Conservation (phyloP, 2,329 filamentous ascomycete species). For the Eurotiales sp. region DNA sequence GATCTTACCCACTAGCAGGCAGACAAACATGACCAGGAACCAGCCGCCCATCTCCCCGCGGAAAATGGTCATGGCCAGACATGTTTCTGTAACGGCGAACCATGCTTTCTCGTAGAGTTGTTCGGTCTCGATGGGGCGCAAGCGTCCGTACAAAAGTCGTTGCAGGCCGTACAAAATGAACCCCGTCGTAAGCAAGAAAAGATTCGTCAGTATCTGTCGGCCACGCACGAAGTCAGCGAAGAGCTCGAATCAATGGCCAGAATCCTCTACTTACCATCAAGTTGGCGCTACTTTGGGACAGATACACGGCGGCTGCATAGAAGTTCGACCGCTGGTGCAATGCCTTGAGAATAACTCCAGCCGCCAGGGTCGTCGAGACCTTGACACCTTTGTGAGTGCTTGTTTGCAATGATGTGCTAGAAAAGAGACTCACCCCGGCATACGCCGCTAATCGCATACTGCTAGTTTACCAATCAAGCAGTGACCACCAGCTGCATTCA, state of each 20-base stretch:
- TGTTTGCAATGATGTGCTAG: conserved; percentile 2
- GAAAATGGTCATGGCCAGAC: conserved; percentile 97
- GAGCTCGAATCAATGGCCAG: not conserved
- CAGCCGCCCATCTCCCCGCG: conserved; percentile 89
- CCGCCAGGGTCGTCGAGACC: conserved; percentile 80
- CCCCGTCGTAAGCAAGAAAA: conserved; percentile 76
- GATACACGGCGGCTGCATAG: conserved; percentile 95
- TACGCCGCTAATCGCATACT: conserved; percentile 50
- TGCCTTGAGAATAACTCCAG: conserved; percentile 78
- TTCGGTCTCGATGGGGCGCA: conserved; percentile 92
- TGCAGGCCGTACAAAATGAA: conserved; percentile 83
- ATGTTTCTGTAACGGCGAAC: conserved; percentile 97
- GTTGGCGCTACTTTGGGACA: conserved; percentile 93
- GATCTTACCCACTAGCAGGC: conserved; percentile 86
- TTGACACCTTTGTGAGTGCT: conserved; percentile 31
- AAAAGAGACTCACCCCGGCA: conserved; percentile 44
- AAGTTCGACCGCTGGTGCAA: conserved; percentile 96
- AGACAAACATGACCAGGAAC: conserved; percentile 95
- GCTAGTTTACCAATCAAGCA: conserved; percentile 18
- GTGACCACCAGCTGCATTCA: conserved; percentile 25
- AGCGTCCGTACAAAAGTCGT: conserved; percentile 80
- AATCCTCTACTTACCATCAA: conserved; percentile 64
- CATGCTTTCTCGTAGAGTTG: conserved; percentile 96
- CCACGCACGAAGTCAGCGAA: conserved; percentile 1
- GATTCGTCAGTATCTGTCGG: conserved; percentile 78